phyloP scores from a whole-genome alignment of 371 early-diverging fungal species.

The Lichtheimia corymbifera region DNA sequence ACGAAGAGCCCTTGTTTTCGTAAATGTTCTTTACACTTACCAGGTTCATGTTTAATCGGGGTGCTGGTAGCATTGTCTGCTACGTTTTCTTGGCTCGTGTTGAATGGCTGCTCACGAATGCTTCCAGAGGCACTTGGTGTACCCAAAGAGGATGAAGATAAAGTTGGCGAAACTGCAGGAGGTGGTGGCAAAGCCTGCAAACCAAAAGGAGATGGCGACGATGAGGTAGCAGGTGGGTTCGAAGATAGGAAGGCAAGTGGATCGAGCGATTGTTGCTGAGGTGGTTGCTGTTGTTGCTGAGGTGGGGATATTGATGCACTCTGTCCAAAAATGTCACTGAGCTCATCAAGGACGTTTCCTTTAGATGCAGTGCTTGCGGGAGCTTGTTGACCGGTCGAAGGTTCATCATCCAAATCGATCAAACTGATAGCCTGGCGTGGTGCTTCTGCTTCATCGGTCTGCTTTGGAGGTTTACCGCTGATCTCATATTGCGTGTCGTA shows the following conservation, averaged over 20 bases:
- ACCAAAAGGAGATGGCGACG: slow-evolving; percentile 8
- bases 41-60: slow-evolving; percentile 17
- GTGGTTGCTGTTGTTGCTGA: slow-evolving; percentile 11
- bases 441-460: slow-evolving; percentile 21
- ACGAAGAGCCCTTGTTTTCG: not conserved
- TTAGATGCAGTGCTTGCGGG: slow-evolving; percentile 9
- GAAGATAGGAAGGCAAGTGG: slow-evolving; percentile 16
- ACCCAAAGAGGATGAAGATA: slow-evolving; percentile 16
- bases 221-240: slow-evolving; percentile 5
- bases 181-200: slow-evolving; percentile 12
- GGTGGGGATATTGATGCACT: slow-evolving; percentile 24
- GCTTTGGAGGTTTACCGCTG: slow-evolving; percentile 38
- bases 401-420: slow-evolving; percentile 66
- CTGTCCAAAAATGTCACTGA: slow-evolving; percentile 45
- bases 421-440: slow-evolving; percentile 52
- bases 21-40: slow-evolving; percentile 4
- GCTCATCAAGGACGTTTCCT: slow-evolving; percentile 27
- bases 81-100: slow-evolving; percentile 1
- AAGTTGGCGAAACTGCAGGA: slow-evolving; percentile 12
- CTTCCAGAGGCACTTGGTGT: slow-evolving; percentile 12
- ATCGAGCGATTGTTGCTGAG: slow-evolving; percentile 15
- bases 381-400: slow-evolving; percentile 5
- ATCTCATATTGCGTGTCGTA: slow-evolving; percentile 50
- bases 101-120: not conserved
- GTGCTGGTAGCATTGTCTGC: slow-evolving; percentile 22